Evolutionary conservation across 2,329 filamentous ascomycete species (phyloP).

Genomic region (Calonectria hongkongensis): DNA sequence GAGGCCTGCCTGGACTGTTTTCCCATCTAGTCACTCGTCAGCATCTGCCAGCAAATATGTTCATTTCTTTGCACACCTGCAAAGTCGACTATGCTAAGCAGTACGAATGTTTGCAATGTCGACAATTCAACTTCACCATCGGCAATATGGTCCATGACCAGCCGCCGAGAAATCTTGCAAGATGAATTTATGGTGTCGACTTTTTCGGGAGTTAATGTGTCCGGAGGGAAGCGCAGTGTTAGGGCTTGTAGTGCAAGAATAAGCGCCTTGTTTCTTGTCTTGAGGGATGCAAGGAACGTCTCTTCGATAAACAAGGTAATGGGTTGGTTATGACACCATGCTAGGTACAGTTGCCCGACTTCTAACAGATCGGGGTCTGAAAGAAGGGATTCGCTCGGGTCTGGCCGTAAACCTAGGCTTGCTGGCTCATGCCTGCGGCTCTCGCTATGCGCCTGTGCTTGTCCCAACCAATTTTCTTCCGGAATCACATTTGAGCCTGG

Average conservation of each 20-base stretch:
- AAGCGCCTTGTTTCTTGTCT: slow-evolving; percentile 60
- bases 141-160: slow-evolving; percentile 59
- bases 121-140: slow-evolving; percentile 61
- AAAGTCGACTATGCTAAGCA: slow-evolving; percentile 62
- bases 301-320: slow-evolving; percentile 66
- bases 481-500: slow-evolving; percentile 2
- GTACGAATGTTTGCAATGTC: slow-evolving; percentile 61
- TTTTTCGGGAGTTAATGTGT: slow-evolving; percentile 41
- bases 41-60: not conserved
- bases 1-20: slow-evolving; percentile 49
- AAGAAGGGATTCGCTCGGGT: not conserved
- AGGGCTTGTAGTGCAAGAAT: slow-evolving; percentile 62
- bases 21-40: slow-evolving; percentile 44
- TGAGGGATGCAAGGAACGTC: slow-evolving; percentile 63
- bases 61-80: slow-evolving; percentile 53
- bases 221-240: slow-evolving; percentile 62
- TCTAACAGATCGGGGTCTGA: slow-evolving; percentile 33
- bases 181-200: slow-evolving; percentile 35
- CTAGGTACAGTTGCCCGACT: slow-evolving; percentile 62
- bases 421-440: not conserved
- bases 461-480: not conserved
- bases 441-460: not conserved
- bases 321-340: slow-evolving; percentile 70
- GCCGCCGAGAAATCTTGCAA: slow-evolving; percentile 45
- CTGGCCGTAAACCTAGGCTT: not conserved